These are phyloP conservation scores for Bipolaris cookei DNA, from an alignment of 2,329 filamentous ascomycete species.

Conservation along the genomic window DNA sequence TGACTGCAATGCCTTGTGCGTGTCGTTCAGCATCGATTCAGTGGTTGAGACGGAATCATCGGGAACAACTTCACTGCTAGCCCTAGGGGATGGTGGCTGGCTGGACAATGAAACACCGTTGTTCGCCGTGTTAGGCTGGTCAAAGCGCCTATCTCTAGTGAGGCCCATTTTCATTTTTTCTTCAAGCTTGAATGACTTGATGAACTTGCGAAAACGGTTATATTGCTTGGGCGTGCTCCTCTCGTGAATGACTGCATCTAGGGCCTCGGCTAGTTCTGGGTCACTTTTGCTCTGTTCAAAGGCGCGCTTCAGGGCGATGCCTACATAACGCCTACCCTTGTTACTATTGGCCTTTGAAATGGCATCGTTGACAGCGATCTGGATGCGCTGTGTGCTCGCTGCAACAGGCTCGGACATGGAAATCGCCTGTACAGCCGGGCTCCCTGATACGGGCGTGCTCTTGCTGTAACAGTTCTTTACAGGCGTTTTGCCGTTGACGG, in stretches of 20 bases:
- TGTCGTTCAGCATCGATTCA: slow-evolving; percentile 24
- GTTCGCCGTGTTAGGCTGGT: slow-evolving; percentile 42
- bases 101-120: slow-evolving; percentile 26
- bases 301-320: slow-evolving; percentile 52
- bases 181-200: slow-evolving; percentile 51
- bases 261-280: slow-evolving; percentile 45
- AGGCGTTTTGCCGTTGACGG: slow-evolving; percentile 36
- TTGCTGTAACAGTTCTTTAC: slow-evolving; percentile 34
- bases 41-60: slow-evolving; percentile 32
- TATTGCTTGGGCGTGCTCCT: slow-evolving; percentile 50
- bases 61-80: slow-evolving; percentile 34
- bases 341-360: slow-evolving; percentile 49
- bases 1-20: slow-evolving; percentile 26
- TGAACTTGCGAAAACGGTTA: slow-evolving; percentile 50
- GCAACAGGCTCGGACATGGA: slow-evolving; percentile 18
- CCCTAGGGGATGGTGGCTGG: slow-evolving; percentile 31
- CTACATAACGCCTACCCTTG: slow-evolving; percentile 35
- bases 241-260: slow-evolving; percentile 54
- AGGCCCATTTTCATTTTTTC: slow-evolving; percentile 32
- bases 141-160: slow-evolving; percentile 23
- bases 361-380: slow-evolving; percentile 52
- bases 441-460: slow-evolving; percentile 24
- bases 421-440: slow-evolving; percentile 26
- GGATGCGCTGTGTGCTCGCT: slow-evolving; percentile 35
- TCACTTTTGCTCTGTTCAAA: slow-evolving; percentile 51